Evolutionary conservation across 768 basidiomycete species (phyloP), one percentile per base, ranked within the genome.

Genomic region (Mycena filopes): DNA sequence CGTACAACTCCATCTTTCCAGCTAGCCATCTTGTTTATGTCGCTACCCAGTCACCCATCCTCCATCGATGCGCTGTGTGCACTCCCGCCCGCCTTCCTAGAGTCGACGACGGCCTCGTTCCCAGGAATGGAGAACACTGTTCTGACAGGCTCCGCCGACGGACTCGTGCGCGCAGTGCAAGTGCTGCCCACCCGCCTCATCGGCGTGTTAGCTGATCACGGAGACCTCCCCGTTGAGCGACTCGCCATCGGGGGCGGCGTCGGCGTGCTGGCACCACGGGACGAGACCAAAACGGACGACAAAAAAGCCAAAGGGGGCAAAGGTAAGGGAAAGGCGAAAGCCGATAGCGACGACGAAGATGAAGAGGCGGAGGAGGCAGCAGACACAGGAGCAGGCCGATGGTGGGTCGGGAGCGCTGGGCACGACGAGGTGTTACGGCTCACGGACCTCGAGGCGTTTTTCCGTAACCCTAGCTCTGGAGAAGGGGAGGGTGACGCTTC

Each of bases 351-450:
- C 29, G 55, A 40, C 15, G 49, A 58, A 25, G 29, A 43, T 33
- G 63, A 62, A 13, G 63, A 74, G 18, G 67, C 69, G 33, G 72
- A 72, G 20, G 69, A 72, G 1, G 66, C 68, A 20, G 64, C 70
- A 47, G 57, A 31, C 20, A 41, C 60, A 40, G 42, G 54, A 55
- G 59, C 68, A 50, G 68, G 74, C 62, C 84, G 85, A 23, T 89
- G 89, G 80, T 98, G 96, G 94, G 85, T 95, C n/a, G 96, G 90
- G 23, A 96, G 95, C 75, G 93, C 89, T 26, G 94, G 94, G 31
- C 96, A 98, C 70, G 96, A 98, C 66, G 93, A 97, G 60, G 82
- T 86, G 10, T 73, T 98, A 68, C 91, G 90, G 73, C 78, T 98
- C 79, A 96, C 95, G 28, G 92, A 97, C 77, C 80, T 98, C 51